phyloP scores from a whole-genome alignment of 1,284 basidiomycete species.

The Puccinia hordei region DNA sequence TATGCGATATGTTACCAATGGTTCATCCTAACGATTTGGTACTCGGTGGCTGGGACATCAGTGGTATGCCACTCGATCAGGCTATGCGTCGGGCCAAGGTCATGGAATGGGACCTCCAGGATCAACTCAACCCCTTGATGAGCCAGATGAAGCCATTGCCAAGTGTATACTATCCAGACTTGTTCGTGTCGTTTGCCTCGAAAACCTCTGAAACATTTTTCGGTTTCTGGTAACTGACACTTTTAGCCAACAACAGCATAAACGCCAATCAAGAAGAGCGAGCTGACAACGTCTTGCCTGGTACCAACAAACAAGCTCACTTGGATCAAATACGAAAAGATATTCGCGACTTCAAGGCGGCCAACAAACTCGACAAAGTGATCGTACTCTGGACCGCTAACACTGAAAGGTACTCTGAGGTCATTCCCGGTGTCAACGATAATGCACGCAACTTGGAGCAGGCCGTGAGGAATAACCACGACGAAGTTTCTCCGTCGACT shows the following conservation, averaged over 20 bases:
- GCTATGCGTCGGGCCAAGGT: slow-evolving; percentile 94
- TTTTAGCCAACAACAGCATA: slow-evolving; percentile 63
- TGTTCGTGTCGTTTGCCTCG: slow-evolving; percentile 44
- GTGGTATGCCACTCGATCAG: slow-evolving; percentile 77
- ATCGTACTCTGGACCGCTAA: slow-evolving; percentile 68
- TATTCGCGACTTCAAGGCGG: slow-evolving; percentile 87
- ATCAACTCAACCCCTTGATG: slow-evolving; percentile 87
- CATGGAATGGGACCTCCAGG: slow-evolving; percentile 94
- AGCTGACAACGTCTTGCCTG: slow-evolving; percentile 87
- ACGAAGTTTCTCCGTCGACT: slow-evolving; percentile 91
- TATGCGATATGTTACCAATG: slow-evolving; percentile 93
- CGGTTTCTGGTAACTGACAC: neutral
- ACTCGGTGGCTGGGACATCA: slow-evolving; percentile 95
- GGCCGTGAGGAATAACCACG: slow-evolving; percentile 80
- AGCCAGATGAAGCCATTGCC: slow-evolving; percentile 81
- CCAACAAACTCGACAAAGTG: slow-evolving; percentile 75
- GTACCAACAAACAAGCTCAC: slow-evolving; percentile 76
- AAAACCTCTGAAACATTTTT: neutral
- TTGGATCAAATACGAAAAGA: slow-evolving; percentile 88
- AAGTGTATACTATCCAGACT: slow-evolving; percentile 73
- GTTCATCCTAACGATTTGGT: slow-evolving; percentile 98
- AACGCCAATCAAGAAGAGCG: slow-evolving; percentile 96
- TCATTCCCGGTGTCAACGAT: slow-evolving; percentile 93
- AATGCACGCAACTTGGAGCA: slow-evolving; percentile 84
- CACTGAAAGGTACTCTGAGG: slow-evolving; percentile 95